phyloP scores from a whole-genome alignment of 768 basidiomycete species.

The Boletus speciosus region DNA sequence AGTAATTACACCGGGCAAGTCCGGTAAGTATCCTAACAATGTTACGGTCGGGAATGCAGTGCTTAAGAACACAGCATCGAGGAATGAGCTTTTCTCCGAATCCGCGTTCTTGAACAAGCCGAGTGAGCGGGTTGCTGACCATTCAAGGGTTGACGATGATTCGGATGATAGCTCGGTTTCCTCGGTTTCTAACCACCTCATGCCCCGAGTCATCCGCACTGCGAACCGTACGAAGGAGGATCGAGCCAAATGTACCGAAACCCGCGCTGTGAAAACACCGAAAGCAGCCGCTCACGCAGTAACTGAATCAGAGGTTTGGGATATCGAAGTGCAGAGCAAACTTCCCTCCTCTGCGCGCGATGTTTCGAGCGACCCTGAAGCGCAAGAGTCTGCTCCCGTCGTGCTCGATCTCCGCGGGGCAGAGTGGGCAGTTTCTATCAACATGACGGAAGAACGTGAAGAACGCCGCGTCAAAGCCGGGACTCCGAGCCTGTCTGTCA shows the following conservation, averaged over 20 bases:
- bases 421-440: constrained; percentile 25
- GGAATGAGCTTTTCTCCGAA: constrained; percentile 43
- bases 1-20: constrained; percentile 4
- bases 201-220: constrained; percentile 4
- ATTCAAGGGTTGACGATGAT: constrained; percentile 3
- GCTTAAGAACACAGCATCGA: constrained; percentile 13
- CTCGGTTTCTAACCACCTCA: constrained; percentile 17
- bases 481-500: background rate
- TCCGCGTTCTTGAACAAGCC: constrained; percentile 39
- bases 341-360: constrained; percentile 21
- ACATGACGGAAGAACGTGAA: background rate
- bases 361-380: constrained; percentile 16
- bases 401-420: constrained; percentile 35
- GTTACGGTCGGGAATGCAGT: background rate
- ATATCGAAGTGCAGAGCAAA: constrained; percentile 44
- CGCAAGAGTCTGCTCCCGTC: constrained; percentile 25
- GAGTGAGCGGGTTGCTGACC: constrained; percentile 5
- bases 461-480: background rate
- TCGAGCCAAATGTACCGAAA: background rate
- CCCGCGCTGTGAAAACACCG: background rate
- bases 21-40: constrained; percentile 7
- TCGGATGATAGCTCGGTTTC: constrained; percentile 10
- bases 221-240: constrained; percentile 2
- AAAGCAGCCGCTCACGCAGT: background rate
- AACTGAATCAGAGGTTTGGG: constrained; percentile 49